Evolutionary conservation across 2,329 filamentous ascomycete species (phyloP).

Genomic region (Cercospora janseana): DNA sequence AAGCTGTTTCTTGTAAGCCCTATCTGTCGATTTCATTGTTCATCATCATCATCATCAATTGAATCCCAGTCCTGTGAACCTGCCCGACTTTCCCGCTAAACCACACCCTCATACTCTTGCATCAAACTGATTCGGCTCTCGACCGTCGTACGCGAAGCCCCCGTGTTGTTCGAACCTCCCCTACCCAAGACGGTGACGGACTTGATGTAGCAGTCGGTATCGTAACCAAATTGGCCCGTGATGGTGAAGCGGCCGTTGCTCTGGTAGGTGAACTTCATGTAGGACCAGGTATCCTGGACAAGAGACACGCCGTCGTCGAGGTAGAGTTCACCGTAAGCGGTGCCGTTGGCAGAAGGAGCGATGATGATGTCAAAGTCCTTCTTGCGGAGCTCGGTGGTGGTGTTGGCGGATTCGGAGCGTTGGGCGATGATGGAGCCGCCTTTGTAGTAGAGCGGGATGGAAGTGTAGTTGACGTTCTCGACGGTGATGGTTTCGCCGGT

Average conservation of each 20-base stretch:
- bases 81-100: slow-evolving; percentile 3
- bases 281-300: slow-evolving; percentile 55
- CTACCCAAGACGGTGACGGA: slow-evolving; percentile 48
- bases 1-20: too few relatives aligned
- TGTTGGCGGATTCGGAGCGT: slow-evolving; percentile 57
- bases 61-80: neutral
- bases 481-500: slow-evolving; percentile 47
- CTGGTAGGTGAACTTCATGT: slow-evolving; percentile 59
- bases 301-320: slow-evolving; percentile 74
- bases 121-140: slow-evolving; percentile 7
- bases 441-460: slow-evolving; percentile 66
- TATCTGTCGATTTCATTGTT: neutral
- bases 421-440: slow-evolving; percentile 65
- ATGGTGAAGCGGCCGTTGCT: slow-evolving; percentile 20
- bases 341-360: slow-evolving; percentile 61
- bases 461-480: slow-evolving; percentile 48
- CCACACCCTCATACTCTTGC: slow-evolving; percentile 3
- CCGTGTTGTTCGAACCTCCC: slow-evolving; percentile 26
- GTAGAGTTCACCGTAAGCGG: slow-evolving; percentile 67
- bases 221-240: slow-evolving; percentile 40
- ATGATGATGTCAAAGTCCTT: slow-evolving; percentile 70
- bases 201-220: slow-evolving; percentile 45
- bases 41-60: neutral
- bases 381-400: slow-evolving; percentile 60
- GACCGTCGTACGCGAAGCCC: slow-evolving; percentile 4